Conservation (phyloP, 345 rosid genomes). For the Moricandia arvensis region DNA sequence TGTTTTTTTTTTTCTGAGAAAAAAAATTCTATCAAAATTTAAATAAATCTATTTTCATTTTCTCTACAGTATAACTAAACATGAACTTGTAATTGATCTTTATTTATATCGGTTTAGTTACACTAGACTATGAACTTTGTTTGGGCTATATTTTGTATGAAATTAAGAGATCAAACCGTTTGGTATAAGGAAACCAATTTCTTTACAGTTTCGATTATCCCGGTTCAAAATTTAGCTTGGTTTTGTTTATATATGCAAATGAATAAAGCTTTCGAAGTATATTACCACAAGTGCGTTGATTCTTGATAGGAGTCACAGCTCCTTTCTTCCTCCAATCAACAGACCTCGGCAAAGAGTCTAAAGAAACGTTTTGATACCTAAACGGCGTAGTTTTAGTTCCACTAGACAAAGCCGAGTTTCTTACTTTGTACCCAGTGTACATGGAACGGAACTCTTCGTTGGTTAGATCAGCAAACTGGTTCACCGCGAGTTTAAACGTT, state of each 20-base stretch:
- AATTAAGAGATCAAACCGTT: neutral
- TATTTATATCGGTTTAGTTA: neutral
- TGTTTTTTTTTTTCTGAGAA: no score
- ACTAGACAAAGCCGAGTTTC: neutral
- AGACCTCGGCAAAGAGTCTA: constrained; percentile 21
- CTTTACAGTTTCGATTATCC: neutral
- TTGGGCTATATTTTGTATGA: neutral
- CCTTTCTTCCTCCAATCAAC: constrained; percentile 47
- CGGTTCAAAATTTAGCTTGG: neutral
- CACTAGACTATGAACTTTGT: neutral
- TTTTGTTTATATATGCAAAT: neutral
- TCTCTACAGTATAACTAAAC: no score
- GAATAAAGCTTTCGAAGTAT: neutral
- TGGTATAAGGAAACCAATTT: neutral
- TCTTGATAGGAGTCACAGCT: constrained; percentile 44
- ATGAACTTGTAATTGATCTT: no score
- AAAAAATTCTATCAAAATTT: neutral
- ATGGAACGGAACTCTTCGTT: constrained; percentile 47
- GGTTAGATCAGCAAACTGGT: constrained; percentile 54
- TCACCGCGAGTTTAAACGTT: constrained; percentile 41
- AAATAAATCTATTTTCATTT: neutral
- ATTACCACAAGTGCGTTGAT: constrained; percentile 44
- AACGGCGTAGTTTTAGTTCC: neutral
- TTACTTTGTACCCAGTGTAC: constrained; percentile 41
- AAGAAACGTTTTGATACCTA: constrained; percentile 35